A percentile compares a stretch with the other conserved stretches of the same genome.
phyloP scores from a whole-genome alignment of 495 filamentous ascomycete genomes.

The Halenospora varia region DNA sequence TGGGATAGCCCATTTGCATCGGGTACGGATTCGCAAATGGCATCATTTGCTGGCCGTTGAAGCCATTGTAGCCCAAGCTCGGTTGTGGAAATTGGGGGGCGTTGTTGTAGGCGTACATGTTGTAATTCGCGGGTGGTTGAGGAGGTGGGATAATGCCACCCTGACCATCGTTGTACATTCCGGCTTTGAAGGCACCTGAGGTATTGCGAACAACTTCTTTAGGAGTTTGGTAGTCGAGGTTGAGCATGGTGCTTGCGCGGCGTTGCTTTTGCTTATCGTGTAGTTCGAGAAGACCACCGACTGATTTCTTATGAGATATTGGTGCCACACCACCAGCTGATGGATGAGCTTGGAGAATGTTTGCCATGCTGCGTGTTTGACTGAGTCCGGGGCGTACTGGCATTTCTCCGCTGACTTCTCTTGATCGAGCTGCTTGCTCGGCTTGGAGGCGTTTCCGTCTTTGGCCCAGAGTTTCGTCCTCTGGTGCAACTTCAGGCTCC shows the following conservation, averaged over 20 bases:
- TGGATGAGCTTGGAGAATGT: slow-evolving; percentile 54
- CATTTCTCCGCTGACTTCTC: slow-evolving; percentile 35
- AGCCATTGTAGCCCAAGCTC: slow-evolving; percentile 7
- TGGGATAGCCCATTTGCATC: slow-evolving; percentile 25
- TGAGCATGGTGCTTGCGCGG: slow-evolving; percentile 26
- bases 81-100: slow-evolving; percentile 19
- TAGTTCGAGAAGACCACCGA: slow-evolving; percentile 18
- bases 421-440: slow-evolving; percentile 55
- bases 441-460: slow-evolving; percentile 75
- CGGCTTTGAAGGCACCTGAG: slow-evolving; percentile 45
- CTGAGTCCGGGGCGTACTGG: slow-evolving; percentile 32
- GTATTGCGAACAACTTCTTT: slow-evolving; percentile 17
- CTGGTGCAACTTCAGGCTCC: slow-evolving; percentile 40
- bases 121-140: slow-evolving; percentile 2
- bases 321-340: slow-evolving; percentile 17
- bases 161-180: slow-evolving; percentile 46
- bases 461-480: slow-evolving; percentile 87
- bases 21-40: slow-evolving; percentile 18
- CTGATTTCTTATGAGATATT: background rate
- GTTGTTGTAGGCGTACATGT: slow-evolving; percentile 7
- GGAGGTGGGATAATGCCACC: slow-evolving; percentile 31
- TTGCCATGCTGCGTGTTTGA: slow-evolving; percentile 61
- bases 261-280: slow-evolving; percentile 24
- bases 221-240: slow-evolving; percentile 14
- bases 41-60: slow-evolving; percentile 16